Conservation (phyloP, 1,284 basidiomycete species). For the Ceratobasidium sp. region DNA sequence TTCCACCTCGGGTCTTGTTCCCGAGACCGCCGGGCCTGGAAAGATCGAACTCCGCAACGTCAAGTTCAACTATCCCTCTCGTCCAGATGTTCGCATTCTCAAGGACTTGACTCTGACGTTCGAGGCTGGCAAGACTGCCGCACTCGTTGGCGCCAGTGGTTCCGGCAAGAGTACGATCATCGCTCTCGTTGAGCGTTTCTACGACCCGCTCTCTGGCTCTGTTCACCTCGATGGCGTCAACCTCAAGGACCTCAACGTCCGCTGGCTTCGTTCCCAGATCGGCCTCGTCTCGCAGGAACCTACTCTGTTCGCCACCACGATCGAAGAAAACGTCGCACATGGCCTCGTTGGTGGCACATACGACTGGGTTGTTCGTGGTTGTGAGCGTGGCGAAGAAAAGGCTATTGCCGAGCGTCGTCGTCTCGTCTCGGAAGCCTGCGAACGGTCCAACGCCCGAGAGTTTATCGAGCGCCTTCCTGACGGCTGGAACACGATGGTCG, state of each 20-base stretch:
- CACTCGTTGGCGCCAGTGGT: constrained; percentile 90
- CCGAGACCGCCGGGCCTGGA: constrained; percentile 69
- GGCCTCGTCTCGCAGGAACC: constrained; percentile 92
- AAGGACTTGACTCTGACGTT: constrained; percentile 75
- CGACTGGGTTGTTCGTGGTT: constrained; percentile 31
- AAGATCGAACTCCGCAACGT: constrained; percentile 80
- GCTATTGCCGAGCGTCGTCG: constrained; percentile 78
- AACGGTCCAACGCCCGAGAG: constrained; percentile 90
- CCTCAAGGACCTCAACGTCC: constrained; percentile 80
- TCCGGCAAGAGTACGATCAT: constrained; percentile 87
- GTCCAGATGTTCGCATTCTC: constrained; percentile 83
- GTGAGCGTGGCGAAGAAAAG: constrained; percentile 65
- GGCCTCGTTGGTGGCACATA: constrained; percentile 77
- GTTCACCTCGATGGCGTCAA: constrained; percentile 84
- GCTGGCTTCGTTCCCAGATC: constrained; percentile 89
- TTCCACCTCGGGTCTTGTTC: constrained; percentile 72
- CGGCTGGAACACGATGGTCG: constrained; percentile 91
- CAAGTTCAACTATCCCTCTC: constrained; percentile 90
- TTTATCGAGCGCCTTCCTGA: constrained; percentile 87
- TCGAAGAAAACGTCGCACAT: constrained; percentile 83
- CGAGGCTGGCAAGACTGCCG: constrained; percentile 79
- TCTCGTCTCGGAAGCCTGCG: constrained; percentile 84
- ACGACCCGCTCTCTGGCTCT: constrained; percentile 78
- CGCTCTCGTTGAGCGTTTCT: constrained; percentile 85
- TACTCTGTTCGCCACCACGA: constrained; percentile 83